Evolutionary conservation across 2,329 filamentous ascomycete genomes (phyloP).

Genomic region (Alternaria incomplexa): DNA sequence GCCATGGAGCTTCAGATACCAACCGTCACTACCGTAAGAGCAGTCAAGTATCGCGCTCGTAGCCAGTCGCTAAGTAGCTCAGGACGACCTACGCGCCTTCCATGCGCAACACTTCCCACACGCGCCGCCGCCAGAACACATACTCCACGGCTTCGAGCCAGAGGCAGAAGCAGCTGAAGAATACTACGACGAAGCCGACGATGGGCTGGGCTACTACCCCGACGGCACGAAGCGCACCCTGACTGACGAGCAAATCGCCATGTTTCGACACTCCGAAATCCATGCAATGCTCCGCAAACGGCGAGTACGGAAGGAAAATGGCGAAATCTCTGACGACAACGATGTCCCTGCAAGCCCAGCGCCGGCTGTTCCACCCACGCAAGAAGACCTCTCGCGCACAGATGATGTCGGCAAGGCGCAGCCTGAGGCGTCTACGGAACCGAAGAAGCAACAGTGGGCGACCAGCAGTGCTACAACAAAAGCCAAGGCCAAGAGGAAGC

Average conservation of each 20-base stretch:
- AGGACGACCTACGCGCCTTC: constrained; percentile 54
- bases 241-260: constrained; percentile 87
- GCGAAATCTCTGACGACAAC: constrained; percentile 19
- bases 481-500: constrained; percentile 31
- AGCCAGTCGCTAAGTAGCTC: constrained; percentile 18
- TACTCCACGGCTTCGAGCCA: constrained; percentile 37
- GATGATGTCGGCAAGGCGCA: constrained; percentile 15
- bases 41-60: neutral
- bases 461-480: constrained; percentile 33
- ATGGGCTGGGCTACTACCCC: constrained; percentile 79
- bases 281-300: constrained; percentile 65
- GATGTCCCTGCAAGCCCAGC: neutral
- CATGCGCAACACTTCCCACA: constrained; percentile 53
- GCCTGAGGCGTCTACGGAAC: constrained; percentile 21
- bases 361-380: neutral
- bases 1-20: constrained; percentile 36
- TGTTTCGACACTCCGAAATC: constrained; percentile 89
- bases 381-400: neutral
- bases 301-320: constrained; percentile 28
- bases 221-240: constrained; percentile 89
- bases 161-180: constrained; percentile 36
- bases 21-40: constrained; percentile 40
- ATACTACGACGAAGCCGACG: constrained; percentile 58
- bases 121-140: constrained; percentile 41
- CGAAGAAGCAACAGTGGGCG: constrained; percentile 35